Evolutionary conservation across 371 early-diverging fungal species (phyloP), one percentile per base, ranked within the genome.

Genomic region (Furculomyces boomerangus): DNA sequence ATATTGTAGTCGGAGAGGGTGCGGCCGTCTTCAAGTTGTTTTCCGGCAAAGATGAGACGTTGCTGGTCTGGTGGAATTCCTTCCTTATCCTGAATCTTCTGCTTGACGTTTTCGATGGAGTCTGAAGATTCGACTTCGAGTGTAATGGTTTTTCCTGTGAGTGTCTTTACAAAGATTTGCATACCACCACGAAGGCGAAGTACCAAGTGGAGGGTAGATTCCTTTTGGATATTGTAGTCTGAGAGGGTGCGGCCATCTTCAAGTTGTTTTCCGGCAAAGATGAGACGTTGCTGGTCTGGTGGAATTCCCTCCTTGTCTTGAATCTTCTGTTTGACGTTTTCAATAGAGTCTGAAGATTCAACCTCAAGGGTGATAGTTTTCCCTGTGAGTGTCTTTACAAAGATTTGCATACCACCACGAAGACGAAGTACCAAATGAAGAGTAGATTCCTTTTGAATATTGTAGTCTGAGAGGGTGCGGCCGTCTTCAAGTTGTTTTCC

Each of bases 251-350:
- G 84, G 47, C 87, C 92, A 67, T 88, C 88, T 70, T 89, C 89
- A 48, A 97, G 80, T 78, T 93, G 93, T 76, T 96, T 93, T 57
- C 94, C 97, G 62, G 92, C 94, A 63, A 93, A 96, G 68, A 96
- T 93, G 31, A 96, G 78, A 62, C 93, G 87, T 74, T 93, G 93
- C 76, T 93, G 94, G 61, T 79, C 74, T 55, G 76, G 74, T 30
- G 75, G 75, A 57, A 75, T 76, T 45, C 66, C 71, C 54, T 73
- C 73, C 67, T 68, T 73, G 54, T 74, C 67, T 59, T 71, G 71
- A 51, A 74, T 74, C 65, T 69, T 71, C 3, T 20, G 41, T 74
- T 90, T 88, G 66, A 90, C 86, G 59, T 77, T 78, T 54, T 86
- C 86, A 61, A 90, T 86, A 54, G 80, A 75, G 68, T 86, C 86